Conservation (phyloP, 768 basidiomycete genomes). For the Pleurotus sapidus region DNA sequence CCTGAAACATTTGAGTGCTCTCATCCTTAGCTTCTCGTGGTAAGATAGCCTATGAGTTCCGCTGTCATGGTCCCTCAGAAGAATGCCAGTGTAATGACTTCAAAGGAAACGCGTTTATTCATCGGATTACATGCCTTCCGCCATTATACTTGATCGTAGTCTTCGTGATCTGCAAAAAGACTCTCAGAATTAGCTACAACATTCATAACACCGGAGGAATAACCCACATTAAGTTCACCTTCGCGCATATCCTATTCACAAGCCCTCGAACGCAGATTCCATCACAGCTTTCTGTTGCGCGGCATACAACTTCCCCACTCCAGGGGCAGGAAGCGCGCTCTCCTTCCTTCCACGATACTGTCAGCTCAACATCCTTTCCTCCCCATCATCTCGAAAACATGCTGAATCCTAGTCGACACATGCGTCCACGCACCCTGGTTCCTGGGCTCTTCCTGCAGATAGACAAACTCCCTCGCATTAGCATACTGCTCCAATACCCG, state of each 20-base stretch:
- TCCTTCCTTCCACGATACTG: conserved; percentile 67
- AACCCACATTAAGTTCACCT: too few species aligned
- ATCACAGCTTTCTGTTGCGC: conserved; percentile 63
- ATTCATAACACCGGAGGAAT: too few species aligned
- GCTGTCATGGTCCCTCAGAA: too few species aligned
- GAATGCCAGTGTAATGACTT: too few species aligned
- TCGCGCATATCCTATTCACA: conserved; percentile 20
- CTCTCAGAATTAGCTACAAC: too few species aligned
- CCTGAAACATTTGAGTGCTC: too few species aligned
- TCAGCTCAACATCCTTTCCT: conserved; percentile 13
- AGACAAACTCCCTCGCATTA: conserved; percentile 42
- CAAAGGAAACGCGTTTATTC: too few species aligned
- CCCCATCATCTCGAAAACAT: conserved; percentile 42
- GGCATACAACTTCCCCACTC: conserved; percentile 66
- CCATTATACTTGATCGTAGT: too few species aligned
- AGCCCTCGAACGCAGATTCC: conserved; percentile 50
- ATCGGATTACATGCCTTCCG: too few species aligned
- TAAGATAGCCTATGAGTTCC: too few species aligned
- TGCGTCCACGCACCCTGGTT: conserved; percentile 85
- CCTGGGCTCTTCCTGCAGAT: conserved; percentile 86
- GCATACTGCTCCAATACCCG: conserved; percentile 45
- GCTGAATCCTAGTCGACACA: conserved; percentile 53
- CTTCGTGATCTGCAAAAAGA: too few species aligned
- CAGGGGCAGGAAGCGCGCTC: conserved; percentile 76
- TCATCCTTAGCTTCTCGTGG: too few species aligned